Conservation (phyloP, 2,329 filamentous ascomycete species). For the Niveomyces coronatus region DNA sequence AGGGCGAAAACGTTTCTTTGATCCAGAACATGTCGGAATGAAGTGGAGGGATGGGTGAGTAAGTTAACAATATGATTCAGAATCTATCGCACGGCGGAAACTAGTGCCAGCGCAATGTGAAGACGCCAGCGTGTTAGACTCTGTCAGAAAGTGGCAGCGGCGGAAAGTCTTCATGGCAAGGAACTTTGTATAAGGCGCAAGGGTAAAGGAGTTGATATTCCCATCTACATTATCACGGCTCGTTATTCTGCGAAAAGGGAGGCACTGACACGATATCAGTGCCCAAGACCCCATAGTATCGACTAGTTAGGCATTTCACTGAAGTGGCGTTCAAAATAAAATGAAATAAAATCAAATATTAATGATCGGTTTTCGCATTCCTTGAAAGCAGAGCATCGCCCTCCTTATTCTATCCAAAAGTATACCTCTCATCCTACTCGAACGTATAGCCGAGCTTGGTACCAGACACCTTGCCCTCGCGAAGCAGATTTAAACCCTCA, state of each 20-base stretch:
- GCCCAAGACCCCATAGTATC: not conserved
- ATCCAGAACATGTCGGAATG: constrained; percentile 47
- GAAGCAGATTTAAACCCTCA: constrained; percentile 13
- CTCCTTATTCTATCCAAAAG: not conserved
- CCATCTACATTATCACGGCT: no score
- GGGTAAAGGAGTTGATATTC: constrained; percentile 5
- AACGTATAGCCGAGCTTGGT: constrained; percentile 13
- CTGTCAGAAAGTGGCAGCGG: not conserved
- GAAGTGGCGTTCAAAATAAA: no score
- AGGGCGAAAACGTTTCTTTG: constrained; percentile 79
- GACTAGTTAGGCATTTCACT: not conserved
- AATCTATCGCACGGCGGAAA: no score
- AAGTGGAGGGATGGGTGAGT: no score
- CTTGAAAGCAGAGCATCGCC: not conserved
- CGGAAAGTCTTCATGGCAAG: not conserved
- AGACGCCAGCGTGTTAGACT: constrained; percentile 4
- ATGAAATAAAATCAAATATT: no score
- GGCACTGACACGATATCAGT: not conserved
- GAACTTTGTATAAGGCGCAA: constrained; percentile 7
- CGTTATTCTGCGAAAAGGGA: not conserved
- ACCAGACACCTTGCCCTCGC: constrained; percentile 15
- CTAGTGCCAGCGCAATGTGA: not conserved
- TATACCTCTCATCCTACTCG: constrained; percentile 2
- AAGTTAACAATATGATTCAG: no score
- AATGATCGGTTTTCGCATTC: no score